Conservation (phyloP, 2,329 filamentous ascomycete genomes). For the Aspergillus pseudonomiae region DNA sequence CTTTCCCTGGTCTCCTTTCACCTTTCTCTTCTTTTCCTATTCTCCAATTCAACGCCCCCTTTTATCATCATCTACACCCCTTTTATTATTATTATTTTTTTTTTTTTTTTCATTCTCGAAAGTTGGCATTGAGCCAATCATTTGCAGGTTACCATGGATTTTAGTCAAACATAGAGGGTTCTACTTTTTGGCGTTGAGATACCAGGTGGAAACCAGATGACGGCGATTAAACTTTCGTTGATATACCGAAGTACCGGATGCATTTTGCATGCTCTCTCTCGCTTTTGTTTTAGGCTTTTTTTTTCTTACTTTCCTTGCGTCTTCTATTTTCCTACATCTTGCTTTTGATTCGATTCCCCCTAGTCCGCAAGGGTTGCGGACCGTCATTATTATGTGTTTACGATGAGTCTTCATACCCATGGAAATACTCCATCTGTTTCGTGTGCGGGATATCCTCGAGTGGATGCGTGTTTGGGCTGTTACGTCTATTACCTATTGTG, state of each 20-base stretch:
- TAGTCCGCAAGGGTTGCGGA: conserved; percentile 7
- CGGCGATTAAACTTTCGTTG: conserved; percentile 15
- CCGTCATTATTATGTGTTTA: conserved; percentile 23
- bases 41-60: neutral
- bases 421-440: conserved; percentile 16
- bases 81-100: neutral
- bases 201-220: conserved; percentile 19
- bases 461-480: neutral
- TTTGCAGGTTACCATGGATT: neutral
- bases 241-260: neutral
- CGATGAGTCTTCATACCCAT: conserved; percentile 29
- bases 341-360: conserved; percentile 13
- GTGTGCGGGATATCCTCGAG: conserved; percentile 10
- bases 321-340: conserved; percentile 8
- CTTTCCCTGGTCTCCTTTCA: conserved; percentile 1
- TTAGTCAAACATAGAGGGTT: conserved; percentile 23
- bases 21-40: neutral
- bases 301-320: conserved; percentile 9
- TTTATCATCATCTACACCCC: neutral
- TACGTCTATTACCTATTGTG: neutral
- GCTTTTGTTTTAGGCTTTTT: conserved; percentile 6
- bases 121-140: neutral
- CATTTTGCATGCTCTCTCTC: neutral
- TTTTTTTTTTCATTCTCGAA: neutral
- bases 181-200: conserved; percentile 28